Conservation (phyloP, 306 rosid species). For the Begonia peltatifolia region DNA sequence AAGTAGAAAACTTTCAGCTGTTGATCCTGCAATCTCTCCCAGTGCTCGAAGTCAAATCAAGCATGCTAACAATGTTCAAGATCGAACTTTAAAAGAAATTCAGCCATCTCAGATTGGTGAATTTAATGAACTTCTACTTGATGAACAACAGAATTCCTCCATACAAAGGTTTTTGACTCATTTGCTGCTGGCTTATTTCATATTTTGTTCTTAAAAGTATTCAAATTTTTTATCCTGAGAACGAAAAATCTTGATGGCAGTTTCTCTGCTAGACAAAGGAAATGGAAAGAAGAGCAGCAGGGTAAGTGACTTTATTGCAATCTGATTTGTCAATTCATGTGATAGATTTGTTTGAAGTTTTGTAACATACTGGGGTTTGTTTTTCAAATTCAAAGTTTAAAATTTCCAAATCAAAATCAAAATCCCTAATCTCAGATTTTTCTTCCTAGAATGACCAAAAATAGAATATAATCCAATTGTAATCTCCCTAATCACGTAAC, state of each 20-base stretch:
- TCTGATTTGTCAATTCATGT: neutral
- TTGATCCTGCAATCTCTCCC: slow-evolving; percentile 21
- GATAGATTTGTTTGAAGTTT: no score
- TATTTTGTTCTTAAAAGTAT: slow-evolving; percentile 5
- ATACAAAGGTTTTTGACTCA: slow-evolving; percentile 33
- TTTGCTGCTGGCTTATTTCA: neutral
- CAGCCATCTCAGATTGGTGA: slow-evolving; percentile 54
- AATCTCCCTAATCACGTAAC: no score
- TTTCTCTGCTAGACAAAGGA: slow-evolving; percentile 65
- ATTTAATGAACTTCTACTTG: slow-evolving; percentile 32
- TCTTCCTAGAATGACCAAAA: no score
- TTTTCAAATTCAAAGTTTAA: no score
- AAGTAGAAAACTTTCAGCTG: slow-evolving; percentile 47
- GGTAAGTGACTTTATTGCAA: slow-evolving; percentile 28
- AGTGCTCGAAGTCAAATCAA: slow-evolving; percentile 31
- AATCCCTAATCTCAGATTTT: no score
- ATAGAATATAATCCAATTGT: no score
- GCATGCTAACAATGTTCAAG: slow-evolving; percentile 22
- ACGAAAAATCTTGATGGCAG: slow-evolving; percentile 22
- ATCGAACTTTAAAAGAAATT: slow-evolving; percentile 65
- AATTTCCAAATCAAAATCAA: no score
- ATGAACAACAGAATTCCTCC: slow-evolving; percentile 30
- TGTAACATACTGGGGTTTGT: no score
- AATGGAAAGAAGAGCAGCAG: slow-evolving; percentile 85
- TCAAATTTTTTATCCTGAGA: neutral